Conservation (phyloP, 2,329 filamentous ascomycete species). For the Colletotrichum spaethianum region DNA sequence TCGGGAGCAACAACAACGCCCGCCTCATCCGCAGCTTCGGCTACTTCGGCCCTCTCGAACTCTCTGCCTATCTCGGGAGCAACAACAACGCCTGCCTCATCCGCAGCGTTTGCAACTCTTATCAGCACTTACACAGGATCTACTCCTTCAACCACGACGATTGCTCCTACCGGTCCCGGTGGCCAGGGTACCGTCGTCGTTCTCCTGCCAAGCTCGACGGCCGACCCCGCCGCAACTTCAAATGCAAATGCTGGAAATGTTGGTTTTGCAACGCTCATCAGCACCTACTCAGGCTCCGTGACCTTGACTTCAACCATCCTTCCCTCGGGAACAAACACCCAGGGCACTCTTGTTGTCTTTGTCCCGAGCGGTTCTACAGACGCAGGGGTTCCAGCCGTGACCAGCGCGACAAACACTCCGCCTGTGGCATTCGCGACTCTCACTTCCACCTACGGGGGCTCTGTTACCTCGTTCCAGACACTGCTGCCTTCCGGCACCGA, state of each 20-base stretch:
- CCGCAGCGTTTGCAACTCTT: conserved; percentile 18
- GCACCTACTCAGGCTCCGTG: conserved; percentile 20
- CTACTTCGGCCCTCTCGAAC: not conserved
- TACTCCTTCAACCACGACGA: conserved; percentile 22
- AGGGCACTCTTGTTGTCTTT: conserved; percentile 26
- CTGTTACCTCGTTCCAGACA: conserved; percentile 23
- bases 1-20: not conserved
- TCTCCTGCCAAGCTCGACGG: conserved; percentile 26
- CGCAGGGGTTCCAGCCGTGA: not conserved
- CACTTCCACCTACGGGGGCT: conserved; percentile 26
- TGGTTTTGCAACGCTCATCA: not conserved
- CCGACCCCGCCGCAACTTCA: not conserved
- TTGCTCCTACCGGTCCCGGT: conserved; percentile 18
- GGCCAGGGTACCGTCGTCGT: conserved; percentile 14
- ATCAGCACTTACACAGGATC: conserved; percentile 27
- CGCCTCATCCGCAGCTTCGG: not conserved
- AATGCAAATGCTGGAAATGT: not conserved
- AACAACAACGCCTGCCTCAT: not conserved
- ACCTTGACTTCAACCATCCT: conserved; percentile 22
- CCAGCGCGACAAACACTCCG: not conserved
- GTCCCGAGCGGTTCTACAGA: conserved; percentile 13
- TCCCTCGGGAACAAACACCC: not conserved
- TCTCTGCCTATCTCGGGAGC: not conserved
- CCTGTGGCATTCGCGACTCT: conserved; percentile 19
- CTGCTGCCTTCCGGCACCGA: conserved; percentile 17